Base-by-base conservation (phyloP, 495 filamentous ascomycete species). In the Neurospora sp. region DNA sequence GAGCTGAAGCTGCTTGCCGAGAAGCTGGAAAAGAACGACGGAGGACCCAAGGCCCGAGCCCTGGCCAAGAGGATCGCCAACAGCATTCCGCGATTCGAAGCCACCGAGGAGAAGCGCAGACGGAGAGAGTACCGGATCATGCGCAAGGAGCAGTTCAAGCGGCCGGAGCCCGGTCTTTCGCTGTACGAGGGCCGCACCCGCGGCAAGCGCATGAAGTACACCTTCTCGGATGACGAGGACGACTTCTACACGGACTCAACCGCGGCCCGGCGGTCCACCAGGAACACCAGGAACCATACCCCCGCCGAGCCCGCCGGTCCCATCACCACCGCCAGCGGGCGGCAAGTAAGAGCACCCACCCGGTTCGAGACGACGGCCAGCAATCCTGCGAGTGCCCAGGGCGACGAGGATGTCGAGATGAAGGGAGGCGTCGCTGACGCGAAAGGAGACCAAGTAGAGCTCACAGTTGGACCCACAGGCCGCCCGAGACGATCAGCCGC, bases 111-210 rank as follows among this genome's bases (percentile, higher is more conserved):
- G 92, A 97, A 97, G 88, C 93, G 96, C 48, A 93, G 90, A 78
- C 92, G 94, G 21, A 91, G 96, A 39, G 96, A 99, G 78, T 98
- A 99, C 77, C 91, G 96, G 34, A 86, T 92, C 78, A 87, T 88
- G 73, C 92, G 93, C 71, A 96, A 97, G 79, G 92, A 93, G 69
- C 90, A 92, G 72, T 99, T 98, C 82, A 86, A 89, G 71, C 91
- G 95, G 17, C 94, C 94, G 5, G 94, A 97, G 76, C 91, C 92
- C 36, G 94, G 93, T 4, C 94, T 94, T 82, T 97, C 94, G 17
- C 85, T 96, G 70, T 98, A 98, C 81, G 96, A 99, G 84, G 96
- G 96, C 43, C 93, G 96, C 59, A 98, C 96, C 0, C 89, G 96
- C 71, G 96, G 96, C 48, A 98, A 98, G 83, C 91, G 94, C 62